A percentile compares a stretch with the other conserved stretches of the same genome.
phyloP scores from a whole-genome alignment of 495 filamentous ascomycete species.

The Trichoderma gamsii region DNA sequence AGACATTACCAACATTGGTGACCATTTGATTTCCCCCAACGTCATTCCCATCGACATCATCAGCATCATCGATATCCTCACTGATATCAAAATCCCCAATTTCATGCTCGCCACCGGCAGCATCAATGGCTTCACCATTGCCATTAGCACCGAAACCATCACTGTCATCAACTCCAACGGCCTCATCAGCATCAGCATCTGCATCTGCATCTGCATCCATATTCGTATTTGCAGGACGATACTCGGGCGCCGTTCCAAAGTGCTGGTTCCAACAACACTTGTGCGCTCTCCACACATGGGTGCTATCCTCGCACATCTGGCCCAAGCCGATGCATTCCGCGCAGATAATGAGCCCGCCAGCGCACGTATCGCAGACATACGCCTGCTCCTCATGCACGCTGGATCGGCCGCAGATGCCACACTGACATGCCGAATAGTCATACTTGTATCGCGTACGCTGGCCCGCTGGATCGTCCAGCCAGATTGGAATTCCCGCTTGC shows the following conservation, averaged over 20 bases:
- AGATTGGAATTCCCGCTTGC: background rate
- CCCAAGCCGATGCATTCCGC: background rate
- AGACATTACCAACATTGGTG: too few species aligned
- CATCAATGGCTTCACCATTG: too few species aligned
- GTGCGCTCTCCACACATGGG: background rate
- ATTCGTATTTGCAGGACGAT: background rate
- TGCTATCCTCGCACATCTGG: background rate
- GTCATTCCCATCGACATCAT: background rate
- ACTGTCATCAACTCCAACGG: background rate
- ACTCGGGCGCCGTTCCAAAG: too few species aligned
- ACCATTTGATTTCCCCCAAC: background rate
- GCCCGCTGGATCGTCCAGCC: background rate
- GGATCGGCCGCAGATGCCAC: background rate
- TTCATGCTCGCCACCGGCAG: too few species aligned
- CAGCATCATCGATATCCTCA: background rate
- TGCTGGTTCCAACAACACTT: background rate
- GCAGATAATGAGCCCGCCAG: background rate
- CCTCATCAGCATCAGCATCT: background rate
- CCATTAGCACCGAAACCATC: too few species aligned
- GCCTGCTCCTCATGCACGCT: background rate
- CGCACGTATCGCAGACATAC: background rate
- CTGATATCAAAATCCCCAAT: too few species aligned
- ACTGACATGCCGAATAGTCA: background rate
- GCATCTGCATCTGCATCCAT: background rate
- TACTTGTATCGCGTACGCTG: background rate